Base-by-base conservation (phyloP, 257 asterid species). In the Scutellaria barbata region DNA sequence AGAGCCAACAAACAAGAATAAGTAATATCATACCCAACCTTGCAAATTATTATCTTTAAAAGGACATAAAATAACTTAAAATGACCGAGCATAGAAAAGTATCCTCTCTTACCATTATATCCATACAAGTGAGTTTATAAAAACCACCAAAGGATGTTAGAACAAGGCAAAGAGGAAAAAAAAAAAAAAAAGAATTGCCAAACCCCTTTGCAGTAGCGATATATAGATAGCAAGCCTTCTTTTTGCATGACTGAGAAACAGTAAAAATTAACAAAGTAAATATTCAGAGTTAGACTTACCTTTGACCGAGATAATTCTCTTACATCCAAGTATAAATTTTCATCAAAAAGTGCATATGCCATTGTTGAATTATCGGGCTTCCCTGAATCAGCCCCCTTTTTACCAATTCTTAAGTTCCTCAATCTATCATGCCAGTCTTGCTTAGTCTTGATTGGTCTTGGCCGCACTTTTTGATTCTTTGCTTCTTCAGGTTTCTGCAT, bases 351-450 rank as follows among this genome's bases (percentile, higher is more conserved):
- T 78, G 96, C 95, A 48, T 84, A 86, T 3, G 99, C 96, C 98
- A 92, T 92, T 74, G 83, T 68, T 76, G 90, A 81, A 85, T 76
- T 82, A 59, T 86, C 96, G 6, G 86, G 71, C 78, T 83, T 86
- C 71, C 77, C 86, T 5, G 73, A 73, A 67, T 87, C 88, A 10
- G 81, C 75, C 70, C 92, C 92, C 71, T 54, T 86, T 78, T 83
- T 94, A 39, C 99, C 94, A 74, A 83, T 79, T 73, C 96, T 78
- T 18, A 95, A 76, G 73, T 81, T 89, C 78, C 86, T 84, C 35
- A 95, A 83, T 76, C 88, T 85, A 80, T 86, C 95, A 11, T 88
- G 96, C 99, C 96, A 95, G 58, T 95, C 97, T 67, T 75, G 90
- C 87, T 89, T 91, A 73, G 88, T 82, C 82, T 89, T 92, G 68